Base-by-base conservation (phyloP, 1,284 basidiomycete genomes). In the Cryptococcus neoformans region DNA sequence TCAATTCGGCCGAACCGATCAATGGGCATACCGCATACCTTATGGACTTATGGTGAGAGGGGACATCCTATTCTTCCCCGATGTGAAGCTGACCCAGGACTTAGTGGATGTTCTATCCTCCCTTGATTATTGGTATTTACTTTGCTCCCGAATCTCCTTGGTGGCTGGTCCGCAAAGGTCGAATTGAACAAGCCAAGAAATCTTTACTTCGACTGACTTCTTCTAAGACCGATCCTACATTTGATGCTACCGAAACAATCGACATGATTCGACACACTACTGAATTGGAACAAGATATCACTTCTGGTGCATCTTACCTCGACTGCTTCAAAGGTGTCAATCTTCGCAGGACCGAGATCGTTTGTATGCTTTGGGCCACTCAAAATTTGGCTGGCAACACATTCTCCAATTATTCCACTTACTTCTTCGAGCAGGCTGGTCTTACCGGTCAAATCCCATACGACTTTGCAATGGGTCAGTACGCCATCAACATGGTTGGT, bases 291-390 rank as follows among this genome's bases (percentile, higher is more conserved):
- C 52, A 60, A 10, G 63, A 72, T 10, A 48, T 48, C 21, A 48
- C 46, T 11, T 49, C 55, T 3, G 70, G 73, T 1, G 42, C 74
- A 4, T 66, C 65, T n/a, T 81, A 80, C 68, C 56, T 67, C 17
- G 79, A 81, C 64, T 81, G 80, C 69, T 80, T 82, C 77, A 68
- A 70, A 51, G 78, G 75, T n/a, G 61, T 63, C 45, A 63, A 78
- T 56, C 63, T 80, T 81, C 66, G n/a, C n/a, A n/a, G n/a, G n/a
- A n/a, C n/a, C n/a, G n/a, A n/a, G n/a, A n/a, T n/a, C n/a, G n/a
- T n/a, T n/a, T n/a, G n/a, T n/a, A n/a, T n/a, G n/a, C n/a, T n/a
- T n/a, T n/a, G n/a, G n/a, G n/a, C n/a, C n/a, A n/a, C n/a, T n/a
- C n/a, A n/a, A n/a, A n/a, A n/a, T n/a, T n/a, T n/a, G n/a, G n/a